A percentile compares a stretch with the other conserved stretches of the same genome.
Evolutionary conservation across 176 grass and related monocot genomes (phyloP).

Genomic region (Ananas comosus): DNA sequence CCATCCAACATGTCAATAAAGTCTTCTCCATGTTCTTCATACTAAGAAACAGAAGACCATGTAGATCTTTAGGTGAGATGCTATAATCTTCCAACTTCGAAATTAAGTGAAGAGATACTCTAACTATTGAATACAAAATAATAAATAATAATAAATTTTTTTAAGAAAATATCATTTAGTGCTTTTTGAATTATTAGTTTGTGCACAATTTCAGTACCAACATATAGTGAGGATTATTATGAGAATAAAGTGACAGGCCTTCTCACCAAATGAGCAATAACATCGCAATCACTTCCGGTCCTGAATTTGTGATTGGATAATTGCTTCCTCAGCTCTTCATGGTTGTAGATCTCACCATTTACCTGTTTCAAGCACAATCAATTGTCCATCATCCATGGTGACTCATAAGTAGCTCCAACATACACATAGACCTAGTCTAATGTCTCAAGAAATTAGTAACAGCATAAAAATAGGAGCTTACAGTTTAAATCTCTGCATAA

Average conservation of each 20-base stretch:
- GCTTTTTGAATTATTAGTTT: too few relatives aligned
- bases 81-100: too few relatives aligned
- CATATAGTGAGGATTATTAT: too few relatives aligned
- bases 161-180: too few relatives aligned
- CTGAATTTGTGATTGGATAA: slow-evolving; percentile 61
- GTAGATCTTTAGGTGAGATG: neutral
- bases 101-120: too few relatives aligned
- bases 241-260: neutral
- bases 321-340: slow-evolving; percentile 67
- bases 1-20: slow-evolving; percentile 92
- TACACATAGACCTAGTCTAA: too few relatives aligned
- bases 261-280: slow-evolving; percentile 90
- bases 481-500: too few relatives aligned
- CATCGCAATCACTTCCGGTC: slow-evolving; percentile 94
- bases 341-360: slow-evolving; percentile 97
- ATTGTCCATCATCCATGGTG: neutral
- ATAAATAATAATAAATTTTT: too few relatives aligned
- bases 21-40: slow-evolving; percentile 78
- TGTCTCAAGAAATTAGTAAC: too few relatives aligned
- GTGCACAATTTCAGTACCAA: too few relatives aligned
- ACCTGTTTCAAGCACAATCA: slow-evolving; percentile 24
- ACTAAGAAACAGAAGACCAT: slow-evolving; percentile 22
- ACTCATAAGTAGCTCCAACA: neutral
- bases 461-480: too few relatives aligned
- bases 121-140: too few relatives aligned